Conservation (phyloP, 2,329 filamentous ascomycete genomes). For the Fusarium nisikadoi region DNA sequence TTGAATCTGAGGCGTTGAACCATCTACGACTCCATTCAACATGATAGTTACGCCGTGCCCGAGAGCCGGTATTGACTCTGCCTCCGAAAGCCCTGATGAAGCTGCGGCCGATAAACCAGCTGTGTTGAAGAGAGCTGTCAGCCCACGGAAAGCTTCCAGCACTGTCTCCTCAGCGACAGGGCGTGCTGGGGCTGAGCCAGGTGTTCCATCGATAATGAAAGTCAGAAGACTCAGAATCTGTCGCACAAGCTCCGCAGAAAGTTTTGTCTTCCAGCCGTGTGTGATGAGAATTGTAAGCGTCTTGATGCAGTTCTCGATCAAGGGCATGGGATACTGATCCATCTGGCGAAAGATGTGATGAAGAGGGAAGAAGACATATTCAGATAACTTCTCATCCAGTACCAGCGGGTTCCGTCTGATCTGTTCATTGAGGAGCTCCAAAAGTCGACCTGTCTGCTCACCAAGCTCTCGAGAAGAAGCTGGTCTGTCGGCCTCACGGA, state of each 20-base stretch:
- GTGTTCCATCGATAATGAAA: conserved; percentile 80
- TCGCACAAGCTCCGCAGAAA: conserved; percentile 78
- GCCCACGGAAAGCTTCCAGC: conserved; percentile 74
- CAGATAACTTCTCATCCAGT: conserved; percentile 84
- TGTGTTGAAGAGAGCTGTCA: conserved; percentile 72
- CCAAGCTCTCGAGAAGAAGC: conserved; percentile 57
- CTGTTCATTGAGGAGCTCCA: conserved; percentile 58
- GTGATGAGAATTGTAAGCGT: conserved; percentile 79
- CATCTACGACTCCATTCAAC: conserved; percentile 76
- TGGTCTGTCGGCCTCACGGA: conserved; percentile 58
- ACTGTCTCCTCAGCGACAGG: conserved; percentile 77
- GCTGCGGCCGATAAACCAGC: conserved; percentile 62
- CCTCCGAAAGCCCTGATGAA: conserved; percentile 62
- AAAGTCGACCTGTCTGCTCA: conserved; percentile 58
- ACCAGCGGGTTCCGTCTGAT: conserved; percentile 56
- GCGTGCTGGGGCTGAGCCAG: conserved; percentile 60
- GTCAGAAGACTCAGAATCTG: conserved; percentile 88
- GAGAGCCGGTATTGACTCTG: conserved; percentile 77
- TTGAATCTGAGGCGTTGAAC: conserved; percentile 74
- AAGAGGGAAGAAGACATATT: conserved; percentile 95
- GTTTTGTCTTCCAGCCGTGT: conserved; percentile 79
- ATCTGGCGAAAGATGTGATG: conserved; percentile 85
- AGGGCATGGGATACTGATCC: conserved; percentile 74
- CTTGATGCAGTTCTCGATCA: conserved; percentile 80
- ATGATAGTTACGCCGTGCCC: conserved; percentile 86